Evolutionary conservation across 2,329 filamentous ascomycete species (phyloP), one percentile per base, ranked within the genome.

Genomic region (Didymella sp.): DNA sequence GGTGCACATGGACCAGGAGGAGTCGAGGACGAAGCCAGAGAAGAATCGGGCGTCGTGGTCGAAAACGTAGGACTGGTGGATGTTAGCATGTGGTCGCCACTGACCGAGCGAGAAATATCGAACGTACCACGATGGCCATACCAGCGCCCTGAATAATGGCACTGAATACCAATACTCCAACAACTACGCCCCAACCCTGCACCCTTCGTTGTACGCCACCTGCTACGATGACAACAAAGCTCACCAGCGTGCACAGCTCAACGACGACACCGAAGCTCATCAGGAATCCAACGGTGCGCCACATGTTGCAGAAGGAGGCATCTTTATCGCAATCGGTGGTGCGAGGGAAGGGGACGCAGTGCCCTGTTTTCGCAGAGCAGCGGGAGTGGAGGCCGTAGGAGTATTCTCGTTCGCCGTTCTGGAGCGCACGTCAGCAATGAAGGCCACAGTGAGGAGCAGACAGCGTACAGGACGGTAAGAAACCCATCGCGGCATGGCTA

Each of bases 271-370:
- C 85, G 67, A 97, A 90, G 49, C 88, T 90, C 80, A 96, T 92
- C 62, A 96, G 78, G 77, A 97, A 98, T 22, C 91, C 92, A 31
- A 92, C 87, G 24, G 87, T 91, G 57, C 90, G 85, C 94, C 94
- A 99, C 84, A 96, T 89, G 68, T 87, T 89, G 81, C 95, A 98
- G 78, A 98, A 97, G 70, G 86, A 83, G 66, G 88, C 85, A 49
- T 86, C 84, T 66, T 82, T 84, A 52, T 80, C 79, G 76, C 91
- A 94, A 73, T 91, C 87, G 54, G 85, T 81, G 51, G 84, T 79
- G 62, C 83, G 81, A 3, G 91, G 91, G 75, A 92, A 95, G 28
- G 80, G 78, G 22, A 81, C 80, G 75, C 90, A 93, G 60, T 74
- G 74, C 46, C 85, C 81, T 41, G 84, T 84, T 56, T 90, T 80